Percentiles rank a stretch among this genome's conserved stretches.
These are phyloP conservation scores for Xerocomus potaroensis DNA, from an alignment of 768 basidiomycete species.

Conservation along the genomic window DNA sequence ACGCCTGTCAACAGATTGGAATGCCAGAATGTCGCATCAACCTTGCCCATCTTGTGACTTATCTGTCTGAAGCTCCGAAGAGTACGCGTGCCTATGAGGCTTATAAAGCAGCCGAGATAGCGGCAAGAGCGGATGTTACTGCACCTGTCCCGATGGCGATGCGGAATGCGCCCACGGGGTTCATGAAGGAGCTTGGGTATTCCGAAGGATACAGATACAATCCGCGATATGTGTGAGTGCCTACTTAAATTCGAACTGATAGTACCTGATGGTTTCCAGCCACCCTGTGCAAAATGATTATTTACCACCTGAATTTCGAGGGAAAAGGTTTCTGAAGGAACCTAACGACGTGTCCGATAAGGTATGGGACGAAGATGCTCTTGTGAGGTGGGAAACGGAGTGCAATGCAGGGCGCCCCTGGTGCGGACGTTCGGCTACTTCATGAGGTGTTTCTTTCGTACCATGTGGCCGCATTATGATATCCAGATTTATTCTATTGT, in stretches of 20 bases:
- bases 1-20: conserved; percentile 66
- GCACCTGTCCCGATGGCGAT: conserved; percentile 66
- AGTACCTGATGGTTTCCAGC: conserved; percentile 24
- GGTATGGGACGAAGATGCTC: conserved; percentile 56
- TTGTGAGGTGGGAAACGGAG: conserved; percentile 52
- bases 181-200: conserved; percentile 70
- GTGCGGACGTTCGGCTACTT: conserved; percentile 36
- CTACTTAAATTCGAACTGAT: not conserved
- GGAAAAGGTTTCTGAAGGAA: conserved; percentile 40
- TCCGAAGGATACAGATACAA: conserved; percentile 62
- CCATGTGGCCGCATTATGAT: too few relatives aligned
- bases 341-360: conserved; percentile 44
- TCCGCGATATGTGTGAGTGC: conserved; percentile 49
- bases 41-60: conserved; percentile 70
- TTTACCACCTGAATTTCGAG: conserved; percentile 47
- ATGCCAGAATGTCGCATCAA: conserved; percentile 83
- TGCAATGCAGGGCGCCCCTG: conserved; percentile 46
- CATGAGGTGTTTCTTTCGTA: not conserved
- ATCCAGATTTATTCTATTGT: too few relatives aligned
- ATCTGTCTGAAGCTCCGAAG: conserved; percentile 80
- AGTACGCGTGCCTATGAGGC: conserved; percentile 77
- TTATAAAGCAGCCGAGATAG: conserved; percentile 64
- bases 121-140: conserved; percentile 48
- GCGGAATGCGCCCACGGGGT: conserved; percentile 70
- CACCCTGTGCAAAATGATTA: conserved; percentile 68